A percentile compares a stretch with the other conserved stretches of the same genome.
Conservation (phyloP, 2,329 filamentous ascomycete species). For the Juglanconis juglandina region DNA sequence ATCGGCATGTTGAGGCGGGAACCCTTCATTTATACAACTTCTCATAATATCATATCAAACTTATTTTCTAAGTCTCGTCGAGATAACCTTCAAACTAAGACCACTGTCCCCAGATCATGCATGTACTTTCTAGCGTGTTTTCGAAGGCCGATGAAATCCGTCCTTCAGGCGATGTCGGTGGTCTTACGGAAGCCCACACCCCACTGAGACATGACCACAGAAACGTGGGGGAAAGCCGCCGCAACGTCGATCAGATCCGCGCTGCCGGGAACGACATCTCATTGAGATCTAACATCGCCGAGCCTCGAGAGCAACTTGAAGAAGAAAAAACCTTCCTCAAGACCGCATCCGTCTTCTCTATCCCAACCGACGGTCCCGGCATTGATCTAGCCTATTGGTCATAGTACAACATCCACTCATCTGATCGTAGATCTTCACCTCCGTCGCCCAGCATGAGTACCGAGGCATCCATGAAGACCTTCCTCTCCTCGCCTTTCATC, state of each 20-base stretch:
- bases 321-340: too few relatives aligned
- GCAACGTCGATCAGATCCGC: too few relatives aligned
- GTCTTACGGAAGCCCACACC: constrained; percentile 1
- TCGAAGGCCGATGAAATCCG: background rate
- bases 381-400: background rate
- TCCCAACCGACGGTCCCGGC: too few relatives aligned
- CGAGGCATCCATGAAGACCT: constrained; percentile 68
- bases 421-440: background rate
- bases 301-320: background rate
- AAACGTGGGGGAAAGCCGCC: background rate
- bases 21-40: too few relatives aligned
- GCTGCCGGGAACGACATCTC: too few relatives aligned
- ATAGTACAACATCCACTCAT: background rate
- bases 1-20: too few relatives aligned
- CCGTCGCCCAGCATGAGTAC: constrained; percentile 48
- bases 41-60: too few relatives aligned
- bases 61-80: too few relatives aligned
- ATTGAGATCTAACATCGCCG: constrained; percentile 1
- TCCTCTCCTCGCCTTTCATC: constrained; percentile 77
- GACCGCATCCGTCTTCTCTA: too few relatives aligned
- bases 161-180: background rate
- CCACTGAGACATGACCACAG: background rate
- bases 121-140: background rate
- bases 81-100: too few relatives aligned
- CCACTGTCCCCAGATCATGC: background rate